A percentile compares a stretch with the other conserved stretches of the same genome.
These are phyloP conservation scores for Sporisorium scitamineum DNA, from an alignment of 1,284 basidiomycete species.

Conservation along the genomic window DNA sequence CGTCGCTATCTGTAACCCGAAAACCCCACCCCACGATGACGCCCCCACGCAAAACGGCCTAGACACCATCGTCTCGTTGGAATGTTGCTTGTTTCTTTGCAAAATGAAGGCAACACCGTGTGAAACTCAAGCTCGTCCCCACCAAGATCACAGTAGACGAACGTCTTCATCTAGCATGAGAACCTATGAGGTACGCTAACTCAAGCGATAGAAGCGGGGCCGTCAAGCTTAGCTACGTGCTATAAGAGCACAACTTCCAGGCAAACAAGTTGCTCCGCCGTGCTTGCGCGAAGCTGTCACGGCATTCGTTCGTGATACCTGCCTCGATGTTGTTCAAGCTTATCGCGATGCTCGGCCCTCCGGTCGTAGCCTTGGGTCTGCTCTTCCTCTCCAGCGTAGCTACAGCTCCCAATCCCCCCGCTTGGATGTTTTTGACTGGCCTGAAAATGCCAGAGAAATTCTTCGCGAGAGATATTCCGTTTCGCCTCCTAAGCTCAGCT, in stretches of 20 bases:
- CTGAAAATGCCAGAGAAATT: neutral
- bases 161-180: neutral
- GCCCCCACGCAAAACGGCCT: too few species aligned
- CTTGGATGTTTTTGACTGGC: slow-evolving; percentile 4
- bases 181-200: too few species aligned
- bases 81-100: too few species aligned
- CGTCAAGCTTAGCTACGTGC: neutral
- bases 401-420: neutral
- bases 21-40: too few species aligned
- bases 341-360: neutral
- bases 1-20: too few species aligned
- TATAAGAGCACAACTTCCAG: neutral
- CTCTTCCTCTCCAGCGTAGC: neutral
- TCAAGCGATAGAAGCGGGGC: neutral
- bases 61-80: too few species aligned
- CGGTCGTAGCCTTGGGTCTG: neutral
- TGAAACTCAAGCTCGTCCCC: too few species aligned
- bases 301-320: too few species aligned
- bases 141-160: too few species aligned
- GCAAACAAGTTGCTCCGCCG: neutral
- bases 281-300: neutral
- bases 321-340: neutral
- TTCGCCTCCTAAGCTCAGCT: neutral
- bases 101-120: too few species aligned
- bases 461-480: neutral